phyloP scores from a whole-genome alignment of 331 rosid species.

The Acacia concinna region DNA sequence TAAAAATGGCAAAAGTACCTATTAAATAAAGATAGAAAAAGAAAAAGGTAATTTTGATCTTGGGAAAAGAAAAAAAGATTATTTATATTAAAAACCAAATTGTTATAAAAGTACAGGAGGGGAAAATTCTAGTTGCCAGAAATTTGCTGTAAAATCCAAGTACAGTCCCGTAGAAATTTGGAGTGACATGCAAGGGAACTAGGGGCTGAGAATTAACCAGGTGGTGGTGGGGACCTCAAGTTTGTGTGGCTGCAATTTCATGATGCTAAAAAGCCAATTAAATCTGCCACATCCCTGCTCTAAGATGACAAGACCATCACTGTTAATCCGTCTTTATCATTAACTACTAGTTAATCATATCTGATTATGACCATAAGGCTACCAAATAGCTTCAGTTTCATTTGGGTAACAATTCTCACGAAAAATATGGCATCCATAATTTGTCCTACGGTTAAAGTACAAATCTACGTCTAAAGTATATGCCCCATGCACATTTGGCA shows the following conservation, averaged over 20 bases:
- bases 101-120: too few species aligned
- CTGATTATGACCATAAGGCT: background rate
- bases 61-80: too few species aligned
- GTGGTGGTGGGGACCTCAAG: conserved; percentile 31
- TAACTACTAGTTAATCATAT: conserved; percentile 6
- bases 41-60: too few species aligned
- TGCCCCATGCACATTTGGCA: too few species aligned
- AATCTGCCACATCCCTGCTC: conserved; percentile 5
- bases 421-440: background rate
- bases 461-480: background rate
- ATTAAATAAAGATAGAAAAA: too few species aligned
- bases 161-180: conserved; percentile 31
- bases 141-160: conserved; percentile 4
- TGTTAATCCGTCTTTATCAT: conserved; percentile 21
- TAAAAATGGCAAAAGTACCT: too few species aligned
- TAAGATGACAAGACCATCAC: conserved; percentile 21
- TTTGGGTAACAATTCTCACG: background rate
- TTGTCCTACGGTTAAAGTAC: too few species aligned
- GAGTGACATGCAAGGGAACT: conserved; percentile 11
- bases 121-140: background rate
- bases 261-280: conserved; percentile 19
- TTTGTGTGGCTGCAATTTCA: conserved; percentile 61
- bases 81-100: too few species aligned
- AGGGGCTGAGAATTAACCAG: conserved; percentile 24
- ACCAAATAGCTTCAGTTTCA: background rate